phyloP scores from a whole-genome alignment of 805 yeast genomes.

The Debaryomyces tyrocola region DNA sequence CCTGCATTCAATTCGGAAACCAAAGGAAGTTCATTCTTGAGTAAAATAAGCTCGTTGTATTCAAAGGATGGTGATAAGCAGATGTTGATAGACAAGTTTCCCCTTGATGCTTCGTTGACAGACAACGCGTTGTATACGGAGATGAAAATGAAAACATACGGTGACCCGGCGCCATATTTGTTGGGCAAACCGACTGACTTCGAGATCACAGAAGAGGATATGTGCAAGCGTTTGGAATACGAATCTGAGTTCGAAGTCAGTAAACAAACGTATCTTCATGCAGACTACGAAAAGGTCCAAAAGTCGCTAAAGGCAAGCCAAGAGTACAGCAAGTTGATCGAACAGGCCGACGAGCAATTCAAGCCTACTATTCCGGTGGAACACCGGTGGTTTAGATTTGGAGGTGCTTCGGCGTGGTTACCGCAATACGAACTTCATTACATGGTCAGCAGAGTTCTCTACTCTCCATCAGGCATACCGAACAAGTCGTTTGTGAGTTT shows the following conservation, averaged over 20 bases:
- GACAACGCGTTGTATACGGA: neutral
- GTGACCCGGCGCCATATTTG: slow-evolving; percentile 15
- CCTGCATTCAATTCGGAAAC: too few relatives aligned
- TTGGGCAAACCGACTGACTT: slow-evolving; percentile 6
- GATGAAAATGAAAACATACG: slow-evolving; percentile 11
- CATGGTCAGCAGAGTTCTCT: slow-evolving; percentile 20
- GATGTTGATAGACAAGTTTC: slow-evolving; percentile 3
- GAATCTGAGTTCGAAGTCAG: slow-evolving; percentile 13
- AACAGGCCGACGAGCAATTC: slow-evolving; percentile 13
- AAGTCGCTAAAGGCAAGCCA: slow-evolving; percentile 8
- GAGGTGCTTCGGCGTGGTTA: slow-evolving; percentile 23
- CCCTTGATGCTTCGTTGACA: slow-evolving; percentile 4
- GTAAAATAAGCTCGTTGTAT: neutral
- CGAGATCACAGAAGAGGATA: slow-evolving; percentile 9
- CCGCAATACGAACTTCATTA: slow-evolving; percentile 18
- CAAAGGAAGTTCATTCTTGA: neutral
- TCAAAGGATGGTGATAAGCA: slow-evolving; percentile 2
- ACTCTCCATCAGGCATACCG: slow-evolving; percentile 14
- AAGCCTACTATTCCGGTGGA: slow-evolving; percentile 19
- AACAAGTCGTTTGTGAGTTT: slow-evolving; percentile 16
- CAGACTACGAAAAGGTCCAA: slow-evolving; percentile 11
- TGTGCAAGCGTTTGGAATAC: slow-evolving; percentile 14
- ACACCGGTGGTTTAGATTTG: slow-evolving; percentile 19
- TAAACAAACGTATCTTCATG: slow-evolving; percentile 14
- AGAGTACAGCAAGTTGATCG: slow-evolving; percentile 13